Evolutionary conservation across 2,329 filamentous ascomycete species (phyloP).

Genomic region (Aspergillus nomiae): DNA sequence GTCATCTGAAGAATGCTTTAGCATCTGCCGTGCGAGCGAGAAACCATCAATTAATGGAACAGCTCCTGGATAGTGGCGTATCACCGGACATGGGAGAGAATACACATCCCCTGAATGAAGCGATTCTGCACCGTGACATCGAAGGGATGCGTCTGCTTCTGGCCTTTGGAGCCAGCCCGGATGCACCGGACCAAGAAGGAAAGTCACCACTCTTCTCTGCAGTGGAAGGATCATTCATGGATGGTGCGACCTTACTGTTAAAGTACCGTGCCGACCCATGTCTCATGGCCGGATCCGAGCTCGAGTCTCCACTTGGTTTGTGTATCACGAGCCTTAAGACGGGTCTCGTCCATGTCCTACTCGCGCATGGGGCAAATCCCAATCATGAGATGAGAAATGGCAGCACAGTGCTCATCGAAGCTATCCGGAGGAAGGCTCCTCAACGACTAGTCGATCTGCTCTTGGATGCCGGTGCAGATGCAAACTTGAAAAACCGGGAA

Average conservation of each 20-base stretch:
- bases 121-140: slow-evolving; percentile 53
- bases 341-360: slow-evolving; percentile 60
- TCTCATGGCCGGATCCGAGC: slow-evolving; percentile 51
- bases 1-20: slow-evolving; percentile 39
- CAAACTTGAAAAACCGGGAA: slow-evolving; percentile 61
- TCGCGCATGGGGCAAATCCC: slow-evolving; percentile 63
- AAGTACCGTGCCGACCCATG: slow-evolving; percentile 67
- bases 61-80: slow-evolving; percentile 61
- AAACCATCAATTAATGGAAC: slow-evolving; percentile 60
- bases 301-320: slow-evolving; percentile 58
- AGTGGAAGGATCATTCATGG: slow-evolving; percentile 56
- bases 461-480: slow-evolving; percentile 61
- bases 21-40: slow-evolving; percentile 57
- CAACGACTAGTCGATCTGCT: slow-evolving; percentile 60
- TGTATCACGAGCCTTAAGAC: slow-evolving; percentile 56
- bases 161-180: slow-evolving; percentile 61
- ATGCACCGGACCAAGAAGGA: slow-evolving; percentile 52
- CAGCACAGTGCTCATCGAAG: slow-evolving; percentile 62
- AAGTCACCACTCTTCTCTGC: slow-evolving; percentile 55
- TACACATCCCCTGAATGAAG: slow-evolving; percentile 55
- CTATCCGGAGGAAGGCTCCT: slow-evolving; percentile 62
- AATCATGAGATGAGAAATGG: slow-evolving; percentile 57
- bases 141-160: slow-evolving; percentile 60
- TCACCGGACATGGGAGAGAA: slow-evolving; percentile 53
- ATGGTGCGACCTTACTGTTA: slow-evolving; percentile 61